Evolutionary conservation across 2,329 filamentous ascomycete species (phyloP).

Genomic region (Paecilomyces formosus): DNA sequence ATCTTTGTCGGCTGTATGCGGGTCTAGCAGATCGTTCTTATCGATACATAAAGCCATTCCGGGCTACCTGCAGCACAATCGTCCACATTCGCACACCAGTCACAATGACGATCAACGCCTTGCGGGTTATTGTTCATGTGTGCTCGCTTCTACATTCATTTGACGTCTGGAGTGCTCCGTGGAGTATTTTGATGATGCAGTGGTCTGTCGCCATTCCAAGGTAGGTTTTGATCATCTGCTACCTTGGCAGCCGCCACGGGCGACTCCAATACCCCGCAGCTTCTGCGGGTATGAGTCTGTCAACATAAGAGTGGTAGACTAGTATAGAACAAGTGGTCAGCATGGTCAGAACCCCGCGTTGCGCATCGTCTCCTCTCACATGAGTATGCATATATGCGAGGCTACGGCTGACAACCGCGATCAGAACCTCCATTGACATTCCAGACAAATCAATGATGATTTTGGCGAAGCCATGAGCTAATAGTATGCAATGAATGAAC

Average conservation of each 20-base stretch:
- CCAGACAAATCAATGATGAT: neutral
- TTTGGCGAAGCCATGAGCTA: neutral
- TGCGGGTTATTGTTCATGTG: too few species aligned
- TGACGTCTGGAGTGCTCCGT: neutral
- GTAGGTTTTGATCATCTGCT: neutral
- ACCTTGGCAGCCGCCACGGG: neutral
- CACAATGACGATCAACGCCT: neutral
- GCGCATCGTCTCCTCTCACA: neutral
- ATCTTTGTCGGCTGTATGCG: neutral
- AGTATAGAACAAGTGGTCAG: neutral
- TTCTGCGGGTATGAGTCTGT: neutral
- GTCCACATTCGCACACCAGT: neutral
- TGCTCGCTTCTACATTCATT: too few species aligned
- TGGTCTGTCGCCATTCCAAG: neutral
- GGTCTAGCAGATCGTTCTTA: neutral
- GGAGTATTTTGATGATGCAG: neutral
- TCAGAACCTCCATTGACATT: neutral
- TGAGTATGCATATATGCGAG: neutral
- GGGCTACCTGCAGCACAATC: neutral
- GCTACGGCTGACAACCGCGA: neutral
- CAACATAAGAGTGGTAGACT: neutral
- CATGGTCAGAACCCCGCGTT: neutral
- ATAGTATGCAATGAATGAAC: neutral
- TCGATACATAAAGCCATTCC: neutral
- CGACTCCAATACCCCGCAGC: neutral